A percentile compares a stretch with the other conserved stretches of the same genome.
phyloP scores from a whole-genome alignment of 352 stramenopile species.

The Phytophthora pini region DNA sequence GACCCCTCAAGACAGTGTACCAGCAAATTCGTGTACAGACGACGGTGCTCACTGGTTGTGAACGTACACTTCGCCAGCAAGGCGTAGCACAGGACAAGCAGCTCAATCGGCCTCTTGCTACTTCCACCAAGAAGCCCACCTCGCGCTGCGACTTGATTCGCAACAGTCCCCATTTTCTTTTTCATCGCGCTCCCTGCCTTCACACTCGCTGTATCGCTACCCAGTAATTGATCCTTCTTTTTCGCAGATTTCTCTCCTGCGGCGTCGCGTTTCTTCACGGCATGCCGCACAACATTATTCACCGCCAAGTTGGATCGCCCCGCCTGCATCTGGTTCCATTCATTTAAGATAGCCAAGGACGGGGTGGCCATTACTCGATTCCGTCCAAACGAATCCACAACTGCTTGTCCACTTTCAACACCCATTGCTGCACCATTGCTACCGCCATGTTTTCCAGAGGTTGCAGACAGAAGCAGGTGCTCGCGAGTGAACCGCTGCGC shows the following conservation, averaged over 20 bases:
- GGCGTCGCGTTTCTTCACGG: constrained; percentile 68
- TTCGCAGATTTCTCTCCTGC: constrained; percentile 50
- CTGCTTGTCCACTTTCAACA: constrained; percentile 47
- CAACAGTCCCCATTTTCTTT: constrained; percentile 44
- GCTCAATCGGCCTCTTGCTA: constrained; percentile 77
- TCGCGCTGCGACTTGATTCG: constrained; percentile 31
- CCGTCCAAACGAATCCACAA: constrained; percentile 76
- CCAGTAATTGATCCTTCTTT: constrained; percentile 57
- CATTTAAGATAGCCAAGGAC: constrained; percentile 82
- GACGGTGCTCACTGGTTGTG: constrained; percentile 68
- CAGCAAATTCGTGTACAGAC: constrained; percentile 84
- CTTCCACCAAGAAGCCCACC: constrained; percentile 20
- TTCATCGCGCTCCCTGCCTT: constrained; percentile 43
- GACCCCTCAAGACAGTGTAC: constrained; percentile 89
- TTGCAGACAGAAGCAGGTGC: constrained; percentile 72
- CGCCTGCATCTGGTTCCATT: constrained; percentile 79
- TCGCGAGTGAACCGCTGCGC: constrained; percentile 86
- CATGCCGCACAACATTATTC: constrained; percentile 81
- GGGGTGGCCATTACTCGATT: constrained; percentile 91
- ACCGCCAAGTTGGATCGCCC: constrained; percentile 80
- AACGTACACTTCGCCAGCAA: constrained; percentile 87
- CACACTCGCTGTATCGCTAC: constrained; percentile 27
- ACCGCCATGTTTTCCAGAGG: constrained; percentile 28
- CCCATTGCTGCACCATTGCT: constrained; percentile 39
- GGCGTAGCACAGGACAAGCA: constrained; percentile 82